Base-by-base conservation (phyloP, 805 yeast genomes). In the Cyberlindnera americana region DNA sequence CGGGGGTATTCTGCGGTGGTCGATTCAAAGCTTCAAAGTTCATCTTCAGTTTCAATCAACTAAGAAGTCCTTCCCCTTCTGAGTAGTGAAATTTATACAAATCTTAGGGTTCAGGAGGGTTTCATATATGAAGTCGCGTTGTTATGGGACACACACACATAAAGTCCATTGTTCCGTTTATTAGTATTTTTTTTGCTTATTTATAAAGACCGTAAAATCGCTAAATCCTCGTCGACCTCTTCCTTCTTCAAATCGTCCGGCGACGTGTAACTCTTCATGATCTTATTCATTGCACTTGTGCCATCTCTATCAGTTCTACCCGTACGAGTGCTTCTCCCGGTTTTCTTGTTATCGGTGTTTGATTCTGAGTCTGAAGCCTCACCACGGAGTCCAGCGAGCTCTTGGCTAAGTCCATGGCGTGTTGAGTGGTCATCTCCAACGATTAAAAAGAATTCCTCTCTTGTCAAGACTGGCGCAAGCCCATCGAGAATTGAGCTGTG, bases 161-260 rank as follows among this genome's bases (percentile, higher is more conserved):
- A n/a, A n/a, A n/a, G n/a, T n/a, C n/a, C n/a, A n/a, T n/a, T n/a
- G n/a, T n/a, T n/a, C n/a, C n/a, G n/a, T n/a, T n/a, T n/a, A n/a
- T n/a, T n/a, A n/a, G n/a, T n/a, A n/a, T n/a, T n/a, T n/a, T n/a
- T n/a, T n/a, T n/a, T n/a, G n/a, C n/a, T n/a, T n/a, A n/a, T n/a
- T n/a, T n/a, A n/a, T 21, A 21, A 21, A 21, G 40, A 38, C 16
- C 44, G 25, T 29, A 51, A 31, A 9, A 48, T 9, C 6, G 41
- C 38, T 21, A 61, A 37, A 43, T 61, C 66, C 5, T 43, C 35
- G 10, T 62, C 64, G 22, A 62, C 48, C 33, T 60, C 66, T 4
- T 42, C 53, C 2, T 22, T 25, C 7, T 45, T 46, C 29, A 62
- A 41, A 3, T 57, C 58, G 30, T 44, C 50, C 6, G 67, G 67